Evolutionary conservation across 495 filamentous ascomycete species (phyloP), one percentile per base, ranked within the genome.

Genomic region (Penicillium soppii): DNA sequence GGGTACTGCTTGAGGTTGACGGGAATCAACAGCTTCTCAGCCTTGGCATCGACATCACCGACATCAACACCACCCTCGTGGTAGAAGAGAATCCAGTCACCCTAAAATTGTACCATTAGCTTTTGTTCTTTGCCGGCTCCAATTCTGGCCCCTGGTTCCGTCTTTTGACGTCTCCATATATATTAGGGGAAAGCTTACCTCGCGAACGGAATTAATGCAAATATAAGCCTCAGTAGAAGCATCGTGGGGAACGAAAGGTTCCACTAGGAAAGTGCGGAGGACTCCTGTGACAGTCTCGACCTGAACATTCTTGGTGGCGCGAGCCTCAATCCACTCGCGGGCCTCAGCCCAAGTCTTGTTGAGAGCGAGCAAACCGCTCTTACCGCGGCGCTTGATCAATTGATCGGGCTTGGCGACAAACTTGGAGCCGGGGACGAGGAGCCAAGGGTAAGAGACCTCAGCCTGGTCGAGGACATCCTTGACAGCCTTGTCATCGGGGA

Each of bases 401-500:
- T 97, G 95, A 81, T 99, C 94, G 59, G 94, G 94, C 84, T 99
- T 99, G 37, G 95, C 95, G 59, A 99, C 94, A 72, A 99, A 97
- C 77, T 87, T 92, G 67, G 92, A 77, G 52, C 84, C 91, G 47
- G 77, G 63, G 54, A 79, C 75, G 43, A 97, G 81, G 60, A 99
- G 81, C 91, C 92, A 99, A 52, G 94, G 94, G 79, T 91, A 97
- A 66, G 85, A 91, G 70, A 85, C 73, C 80, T 99, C 94, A 53
- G 94, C 95, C 80, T 92, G 89, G 80, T 97, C 84, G 57, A 97
- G 90, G 61, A 99, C 84, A 66, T 82, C 88, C 62, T 85, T 82
- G 64, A 92, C 82, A 53, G 87, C 79, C 56, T 81, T 86, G 63
- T 91, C 91, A 62, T 91, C 92, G 47, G 92, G 87, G 80, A 99